Conservation (phyloP, 2,329 filamentous ascomycete species). For the Metarhizium album region DNA sequence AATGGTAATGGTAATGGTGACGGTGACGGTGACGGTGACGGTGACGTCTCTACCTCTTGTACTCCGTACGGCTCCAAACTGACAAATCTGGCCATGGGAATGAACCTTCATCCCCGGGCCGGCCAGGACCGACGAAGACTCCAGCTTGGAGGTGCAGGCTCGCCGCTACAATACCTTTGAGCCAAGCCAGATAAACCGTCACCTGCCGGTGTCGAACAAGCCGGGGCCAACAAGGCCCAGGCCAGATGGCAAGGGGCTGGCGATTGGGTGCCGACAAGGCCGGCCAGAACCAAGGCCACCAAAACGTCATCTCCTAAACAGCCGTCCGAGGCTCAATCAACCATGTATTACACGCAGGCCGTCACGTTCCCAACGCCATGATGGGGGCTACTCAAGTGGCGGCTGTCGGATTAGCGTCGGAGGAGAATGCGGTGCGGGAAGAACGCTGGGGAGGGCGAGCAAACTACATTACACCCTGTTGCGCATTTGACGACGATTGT, state of each 20-base stretch:
- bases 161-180: not conserved
- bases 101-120: too few species aligned
- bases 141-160: not conserved
- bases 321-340: not conserved
- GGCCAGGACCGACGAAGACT: not conserved
- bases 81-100: not conserved
- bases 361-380: not conserved
- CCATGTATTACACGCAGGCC: too few species aligned
- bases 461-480: too few species aligned
- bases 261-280: not conserved
- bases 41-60: too few species aligned
- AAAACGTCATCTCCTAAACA: not conserved
- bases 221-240: not conserved
- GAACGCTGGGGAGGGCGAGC: not conserved
- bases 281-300: not conserved
- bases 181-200: not conserved
- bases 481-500: not conserved
- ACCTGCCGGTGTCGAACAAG: not conserved
- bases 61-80: not conserved
- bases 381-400: not conserved
- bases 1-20: too few species aligned
- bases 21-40: not conserved
- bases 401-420: not conserved
- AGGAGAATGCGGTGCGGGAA: not conserved
- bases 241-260: not conserved